phyloP scores from a whole-genome alignment of 2,329 filamentous ascomycete species.

The Diaporthe citriasiana region DNA sequence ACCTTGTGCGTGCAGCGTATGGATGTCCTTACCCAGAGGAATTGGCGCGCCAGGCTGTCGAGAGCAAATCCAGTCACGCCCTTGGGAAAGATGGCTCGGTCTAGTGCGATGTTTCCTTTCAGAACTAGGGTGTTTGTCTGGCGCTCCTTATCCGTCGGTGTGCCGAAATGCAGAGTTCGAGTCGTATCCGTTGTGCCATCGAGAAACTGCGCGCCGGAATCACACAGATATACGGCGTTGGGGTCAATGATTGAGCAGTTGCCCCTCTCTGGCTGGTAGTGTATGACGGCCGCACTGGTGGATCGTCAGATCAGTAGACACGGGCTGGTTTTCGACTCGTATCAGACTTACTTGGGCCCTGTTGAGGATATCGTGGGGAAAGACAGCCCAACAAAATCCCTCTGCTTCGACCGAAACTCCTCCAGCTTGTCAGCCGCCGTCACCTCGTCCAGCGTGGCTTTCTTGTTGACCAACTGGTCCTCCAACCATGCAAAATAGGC shows the following conservation, averaged over 20 bases:
- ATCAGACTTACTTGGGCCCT: conserved; percentile 74
- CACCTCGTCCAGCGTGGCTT: conserved; percentile 85
- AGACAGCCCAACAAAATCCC: conserved; percentile 89
- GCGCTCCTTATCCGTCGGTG: conserved; percentile 85
- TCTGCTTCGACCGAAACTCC: conserved; percentile 74
- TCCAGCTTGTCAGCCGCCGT: conserved; percentile 93
- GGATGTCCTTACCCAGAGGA: conserved; percentile 79
- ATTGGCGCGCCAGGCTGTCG: conserved; percentile 89
- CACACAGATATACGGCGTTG: conserved; percentile 90
- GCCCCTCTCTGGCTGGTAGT: conserved; percentile 90
- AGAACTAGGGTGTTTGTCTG: conserved; percentile 94
- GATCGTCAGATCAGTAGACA: neutral
- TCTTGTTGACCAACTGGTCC: conserved; percentile 83
- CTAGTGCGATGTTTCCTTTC: conserved; percentile 93
- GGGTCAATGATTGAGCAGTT: conserved; percentile 88
- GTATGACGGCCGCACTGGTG: conserved; percentile 92
- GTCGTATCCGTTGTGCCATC: conserved; percentile 98
- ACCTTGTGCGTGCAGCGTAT: conserved; percentile 14
- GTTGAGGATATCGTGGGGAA: conserved; percentile 98
- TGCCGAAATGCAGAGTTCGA: conserved; percentile 90
- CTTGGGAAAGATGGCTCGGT: conserved; percentile 90
- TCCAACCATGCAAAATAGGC: conserved; percentile 98
- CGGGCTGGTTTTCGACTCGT: neutral
- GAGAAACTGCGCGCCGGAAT: conserved; percentile 95
- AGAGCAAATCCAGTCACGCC: conserved; percentile 94